Percentiles rank a stretch among this genome's conserved stretches.
Evolutionary conservation across 495 filamentous ascomycete genomes (phyloP).

Genomic region (Pseudevernia furfuracea): DNA sequence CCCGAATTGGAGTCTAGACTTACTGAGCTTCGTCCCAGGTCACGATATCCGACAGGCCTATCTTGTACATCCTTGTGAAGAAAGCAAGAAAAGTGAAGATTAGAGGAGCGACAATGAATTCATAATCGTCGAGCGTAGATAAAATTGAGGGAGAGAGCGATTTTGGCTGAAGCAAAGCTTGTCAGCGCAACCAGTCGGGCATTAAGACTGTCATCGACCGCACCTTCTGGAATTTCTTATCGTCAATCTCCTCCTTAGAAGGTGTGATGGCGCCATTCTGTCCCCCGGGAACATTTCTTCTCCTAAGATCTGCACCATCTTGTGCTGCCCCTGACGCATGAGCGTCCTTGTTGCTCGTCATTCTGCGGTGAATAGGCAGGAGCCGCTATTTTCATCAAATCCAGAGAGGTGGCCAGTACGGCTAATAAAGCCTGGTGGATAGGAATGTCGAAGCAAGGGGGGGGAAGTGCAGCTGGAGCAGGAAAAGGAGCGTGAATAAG

Average conservation of each 20-base stretch:
- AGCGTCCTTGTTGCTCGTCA: constrained; percentile 45
- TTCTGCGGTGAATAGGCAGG: constrained; percentile 22
- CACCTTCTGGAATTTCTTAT: constrained; percentile 65
- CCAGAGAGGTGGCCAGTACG: background rate
- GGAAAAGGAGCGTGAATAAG: constrained; percentile 19
- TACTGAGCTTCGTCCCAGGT: constrained; percentile 99
- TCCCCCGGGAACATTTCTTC: constrained; percentile 62
- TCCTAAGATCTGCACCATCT: constrained; percentile 57
- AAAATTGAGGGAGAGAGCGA: constrained; percentile 17
- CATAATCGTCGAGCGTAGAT: constrained; percentile 61
- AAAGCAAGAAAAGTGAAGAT: constrained; percentile 82
- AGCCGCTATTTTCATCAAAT: background rate
- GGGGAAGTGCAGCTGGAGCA: background rate
- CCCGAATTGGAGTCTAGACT: constrained; percentile 31
- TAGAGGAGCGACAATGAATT: constrained; percentile 79
- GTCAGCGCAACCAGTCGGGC: background rate
- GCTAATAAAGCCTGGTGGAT: background rate
- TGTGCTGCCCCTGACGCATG: constrained; percentile 60
- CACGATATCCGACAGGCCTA: constrained; percentile 89
- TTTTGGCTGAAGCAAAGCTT: constrained; percentile 6
- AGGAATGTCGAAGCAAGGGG: constrained; percentile 8
- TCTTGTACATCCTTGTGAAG: constrained; percentile 93
- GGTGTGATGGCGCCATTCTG: constrained; percentile 33
- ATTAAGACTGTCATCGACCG: constrained; percentile 8
- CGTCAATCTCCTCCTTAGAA: constrained; percentile 41